Percentiles rank a stretch among this genome's conserved stretches.
phyloP scores from a whole-genome alignment of 371 early-diverging fungal species.

The Cokeromyces recurvatus region DNA sequence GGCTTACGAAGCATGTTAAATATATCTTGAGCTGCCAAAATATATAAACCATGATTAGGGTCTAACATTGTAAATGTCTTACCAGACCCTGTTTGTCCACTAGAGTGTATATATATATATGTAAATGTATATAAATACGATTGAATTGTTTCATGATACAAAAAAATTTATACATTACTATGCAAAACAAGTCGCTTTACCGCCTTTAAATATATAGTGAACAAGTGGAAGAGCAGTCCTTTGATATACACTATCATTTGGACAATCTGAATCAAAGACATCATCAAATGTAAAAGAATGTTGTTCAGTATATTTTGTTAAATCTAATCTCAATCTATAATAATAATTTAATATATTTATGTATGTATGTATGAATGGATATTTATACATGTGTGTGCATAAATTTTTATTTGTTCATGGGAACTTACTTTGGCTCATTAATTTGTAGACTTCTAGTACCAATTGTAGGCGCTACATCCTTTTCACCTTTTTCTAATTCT shows the following conservation, averaged over 20 bases:
- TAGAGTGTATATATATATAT: slow-evolving; percentile 25
- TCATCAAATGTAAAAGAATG: slow-evolving; percentile 96
- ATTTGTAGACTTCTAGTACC: slow-evolving; percentile 71
- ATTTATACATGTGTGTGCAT: too few relatives aligned
- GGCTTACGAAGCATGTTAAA: slow-evolving; percentile 71
- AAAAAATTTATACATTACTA: slow-evolving; percentile 63
- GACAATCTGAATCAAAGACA: slow-evolving; percentile 81
- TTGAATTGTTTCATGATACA: background rate
- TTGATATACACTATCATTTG: slow-evolving; percentile 76
- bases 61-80: slow-evolving; percentile 99
- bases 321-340: slow-evolving; percentile 88
- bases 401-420: too few relatives aligned
- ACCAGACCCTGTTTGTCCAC: slow-evolving; percentile 94
- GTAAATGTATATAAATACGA: background rate
- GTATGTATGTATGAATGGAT: too few relatives aligned
- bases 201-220: slow-evolving; percentile 89
- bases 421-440: slow-evolving; percentile 92
- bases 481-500: slow-evolving; percentile 75
- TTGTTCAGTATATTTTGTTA: slow-evolving; percentile 92
- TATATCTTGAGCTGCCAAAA: slow-evolving; percentile 87
- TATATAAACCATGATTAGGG: slow-evolving; percentile 80
- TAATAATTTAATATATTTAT: too few relatives aligned
- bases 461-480: slow-evolving; percentile 72
- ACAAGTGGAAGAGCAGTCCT: slow-evolving; percentile 93
- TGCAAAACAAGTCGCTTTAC: slow-evolving; percentile 98